Conservation (phyloP, 1,284 basidiomycete species). For the Boletellus deceptivus region DNA sequence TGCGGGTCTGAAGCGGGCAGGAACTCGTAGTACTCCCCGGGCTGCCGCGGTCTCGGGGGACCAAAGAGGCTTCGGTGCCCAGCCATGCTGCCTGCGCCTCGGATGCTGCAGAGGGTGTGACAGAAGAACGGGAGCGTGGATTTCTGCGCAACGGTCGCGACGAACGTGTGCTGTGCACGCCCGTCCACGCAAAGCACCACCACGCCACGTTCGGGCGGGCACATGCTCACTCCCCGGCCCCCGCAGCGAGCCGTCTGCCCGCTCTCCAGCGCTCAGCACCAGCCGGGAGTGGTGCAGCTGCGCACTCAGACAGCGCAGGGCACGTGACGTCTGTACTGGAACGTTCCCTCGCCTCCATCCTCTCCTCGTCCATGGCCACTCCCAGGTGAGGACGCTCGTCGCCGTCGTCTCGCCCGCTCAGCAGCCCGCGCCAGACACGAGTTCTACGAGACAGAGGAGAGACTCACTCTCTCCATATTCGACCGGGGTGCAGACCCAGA, state of each 20-base stretch:
- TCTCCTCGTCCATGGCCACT: slow-evolving; percentile 34
- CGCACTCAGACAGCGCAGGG: too few relatives aligned
- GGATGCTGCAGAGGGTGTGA: not conserved
- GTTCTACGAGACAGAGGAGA: slow-evolving; percentile 84
- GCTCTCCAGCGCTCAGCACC: too few relatives aligned
- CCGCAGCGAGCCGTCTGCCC: too few relatives aligned
- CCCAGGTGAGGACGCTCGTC: slow-evolving; percentile 38
- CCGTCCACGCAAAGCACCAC: too few relatives aligned
- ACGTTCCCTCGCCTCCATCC: too few relatives aligned
- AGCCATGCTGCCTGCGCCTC: slow-evolving; percentile 17
- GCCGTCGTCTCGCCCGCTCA: not conserved
- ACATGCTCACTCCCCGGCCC: too few relatives aligned
- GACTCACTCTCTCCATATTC: slow-evolving; percentile 73
- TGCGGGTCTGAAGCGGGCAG: slow-evolving; percentile 15
- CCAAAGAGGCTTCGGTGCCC: slow-evolving; percentile 9
- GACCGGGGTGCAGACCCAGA: slow-evolving; percentile 72
- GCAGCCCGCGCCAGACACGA: slow-evolving; percentile 59
- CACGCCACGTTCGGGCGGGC: too few relatives aligned
- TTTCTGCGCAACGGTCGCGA: too few relatives aligned
- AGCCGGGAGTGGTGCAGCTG: too few relatives aligned
- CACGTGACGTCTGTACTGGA: too few relatives aligned
- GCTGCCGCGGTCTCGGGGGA: slow-evolving; percentile 13
- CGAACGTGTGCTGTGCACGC: too few relatives aligned
- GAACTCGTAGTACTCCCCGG: slow-evolving; percentile 28
- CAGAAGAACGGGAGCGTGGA: too few relatives aligned